A percentile compares a stretch with the other conserved stretches of the same genome.
Conservation (phyloP, 2,329 filamentous ascomycete genomes). For the Lachnellula occidentalis region DNA sequence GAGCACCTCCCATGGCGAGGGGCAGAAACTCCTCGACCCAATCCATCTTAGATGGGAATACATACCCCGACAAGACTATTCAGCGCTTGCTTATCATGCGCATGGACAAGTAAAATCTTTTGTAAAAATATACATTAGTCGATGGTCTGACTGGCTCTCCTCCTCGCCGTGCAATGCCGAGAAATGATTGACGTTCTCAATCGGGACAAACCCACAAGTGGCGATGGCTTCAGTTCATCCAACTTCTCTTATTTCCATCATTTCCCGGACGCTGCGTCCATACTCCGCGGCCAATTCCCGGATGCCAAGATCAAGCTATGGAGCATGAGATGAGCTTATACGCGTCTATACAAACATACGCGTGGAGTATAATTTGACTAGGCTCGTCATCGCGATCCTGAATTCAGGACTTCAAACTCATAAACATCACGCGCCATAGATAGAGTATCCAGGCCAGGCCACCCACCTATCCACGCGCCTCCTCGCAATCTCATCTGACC, state of each 20-base stretch:
- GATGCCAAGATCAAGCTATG: constrained; percentile 41
- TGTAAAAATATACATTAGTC: no score
- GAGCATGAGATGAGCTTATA: constrained; percentile 43
- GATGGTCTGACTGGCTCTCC: no score
- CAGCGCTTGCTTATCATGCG: no score
- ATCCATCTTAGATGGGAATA: no score
- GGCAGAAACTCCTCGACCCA: no score
- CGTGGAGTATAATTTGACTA: constrained; percentile 29
- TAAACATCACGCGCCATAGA: constrained; percentile 35
- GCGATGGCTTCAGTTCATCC: neutral
- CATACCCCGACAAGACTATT: no score
- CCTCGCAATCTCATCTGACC: constrained; percentile 21
- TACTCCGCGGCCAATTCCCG: constrained; percentile 30
- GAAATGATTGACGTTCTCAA: no score
- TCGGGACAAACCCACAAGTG: neutral
- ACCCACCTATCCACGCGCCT: constrained; percentile 26
- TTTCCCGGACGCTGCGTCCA: constrained; percentile 28
- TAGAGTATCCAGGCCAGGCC: constrained; percentile 35
- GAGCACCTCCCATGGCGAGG: no score
- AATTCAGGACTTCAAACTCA: constrained; percentile 35
- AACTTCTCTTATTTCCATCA: neutral
- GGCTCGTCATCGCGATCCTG: constrained; percentile 40
- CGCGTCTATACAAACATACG: constrained; percentile 38
- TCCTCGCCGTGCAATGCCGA: no score
- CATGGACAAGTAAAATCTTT: no score